A percentile compares a stretch with the other conserved stretches of the same genome.
These are phyloP conservation scores for Pholiota conissans DNA, from an alignment of 768 basidiomycete genomes.

Conservation along the genomic window DNA sequence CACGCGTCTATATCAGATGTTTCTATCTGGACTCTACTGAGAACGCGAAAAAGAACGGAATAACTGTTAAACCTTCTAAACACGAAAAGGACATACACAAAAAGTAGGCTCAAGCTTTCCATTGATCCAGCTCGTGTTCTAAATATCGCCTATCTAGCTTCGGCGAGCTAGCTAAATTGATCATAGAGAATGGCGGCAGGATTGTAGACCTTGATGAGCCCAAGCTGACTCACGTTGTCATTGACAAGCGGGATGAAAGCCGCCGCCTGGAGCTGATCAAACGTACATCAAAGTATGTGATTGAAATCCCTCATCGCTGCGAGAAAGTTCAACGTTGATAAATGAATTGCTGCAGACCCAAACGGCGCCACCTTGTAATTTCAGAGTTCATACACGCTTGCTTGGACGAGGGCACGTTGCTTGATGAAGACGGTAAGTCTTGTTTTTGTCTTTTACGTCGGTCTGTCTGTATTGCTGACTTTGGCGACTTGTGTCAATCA, in stretches of 20 bases:
- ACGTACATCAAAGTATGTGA: conserved; percentile 66
- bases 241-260: conserved; percentile 80
- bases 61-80: conserved; percentile 52
- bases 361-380: conserved; percentile 75
- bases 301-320: neutral
- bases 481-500: neutral
- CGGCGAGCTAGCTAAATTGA: conserved; percentile 43
- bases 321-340: too few species aligned
- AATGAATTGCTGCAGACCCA: too few species aligned
- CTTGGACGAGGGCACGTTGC: conserved; percentile 78
- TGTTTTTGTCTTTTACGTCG: neutral
- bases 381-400: conserved; percentile 78
- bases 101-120: conserved; percentile 40
- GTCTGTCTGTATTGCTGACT: neutral
- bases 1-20: conserved; percentile 46
- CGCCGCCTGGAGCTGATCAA: conserved; percentile 71
- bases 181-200: conserved; percentile 72
- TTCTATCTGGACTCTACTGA: conserved; percentile 87
- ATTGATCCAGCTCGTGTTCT: conserved; percentile 1
- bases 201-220: conserved; percentile 69
- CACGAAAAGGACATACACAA: conserved; percentile 50
- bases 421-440: conserved; percentile 80
- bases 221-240: conserved; percentile 82
- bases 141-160: conserved; percentile 45
- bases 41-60: conserved; percentile 67